Evolutionary conservation across 768 basidiomycete genomes (phyloP), one percentile per base, ranked within the genome.

Genomic region (Macrolepiota albuminosa): DNA sequence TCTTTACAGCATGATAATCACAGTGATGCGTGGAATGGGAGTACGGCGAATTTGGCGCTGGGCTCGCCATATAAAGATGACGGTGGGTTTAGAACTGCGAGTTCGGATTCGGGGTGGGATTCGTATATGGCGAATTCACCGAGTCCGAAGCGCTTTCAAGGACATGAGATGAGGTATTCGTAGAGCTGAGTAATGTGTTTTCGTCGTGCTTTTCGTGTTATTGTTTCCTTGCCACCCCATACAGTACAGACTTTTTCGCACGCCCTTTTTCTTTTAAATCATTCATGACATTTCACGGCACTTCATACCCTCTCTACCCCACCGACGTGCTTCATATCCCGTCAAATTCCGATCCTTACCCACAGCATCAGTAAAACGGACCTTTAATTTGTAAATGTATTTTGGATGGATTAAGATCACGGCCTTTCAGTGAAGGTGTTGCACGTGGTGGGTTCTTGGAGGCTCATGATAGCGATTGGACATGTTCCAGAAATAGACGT

Each of bases 1-100:
- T 88, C 89, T n/a, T 70, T 91, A 66, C 82, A 83, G 64, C 86
- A 86, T 68, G 82, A 81, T 57, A 85, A 83, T 66, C 65, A 75
- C 57, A 84, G 80, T 65, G 78, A 76, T 64, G 77, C 80, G 51
- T 87, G 85, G 85, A 83, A 84, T 63, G 75, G 77, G 50, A 88
- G 85, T 68, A 77, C 70, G 21, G 69, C 70, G 39, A 81, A 77
- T 66, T 68, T 87, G 63, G 70, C 73, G 40, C 66, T 73, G 21
- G 47, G 33, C 11, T 31, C 43, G 60, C 74, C 76, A 18, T 75
- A 77, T 59, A 65, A 63, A 31, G 76, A 77, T 53, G 63, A 66
- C 52, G 71, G 29, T 43, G 54, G 54, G 29, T n/a, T 70, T 60
- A 69, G 66, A 60, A 69, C 63, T 57, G 73, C 71, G 68, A 75